A percentile compares a stretch with the other conserved stretches of the same genome.
Conservation (phyloP, 2,329 filamentous ascomycete genomes). For the Claviceps purpurea region DNA sequence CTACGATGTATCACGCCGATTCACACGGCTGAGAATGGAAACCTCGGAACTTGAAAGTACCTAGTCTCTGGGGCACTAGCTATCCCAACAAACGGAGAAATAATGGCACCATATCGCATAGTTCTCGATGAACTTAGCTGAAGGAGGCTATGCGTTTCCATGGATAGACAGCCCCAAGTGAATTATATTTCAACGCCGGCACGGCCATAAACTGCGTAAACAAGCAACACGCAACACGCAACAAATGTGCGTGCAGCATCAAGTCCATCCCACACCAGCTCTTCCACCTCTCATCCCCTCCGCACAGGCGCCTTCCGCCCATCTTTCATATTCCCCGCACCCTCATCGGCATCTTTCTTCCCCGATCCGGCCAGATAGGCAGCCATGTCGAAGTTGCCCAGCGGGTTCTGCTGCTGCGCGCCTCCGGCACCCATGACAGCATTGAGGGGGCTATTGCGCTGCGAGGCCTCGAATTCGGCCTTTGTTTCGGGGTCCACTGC, state of each 20-base stretch:
- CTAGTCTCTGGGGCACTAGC: too few relatives aligned
- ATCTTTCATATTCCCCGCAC: constrained; percentile 11
- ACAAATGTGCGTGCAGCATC: neutral
- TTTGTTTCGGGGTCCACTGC: constrained; percentile 93
- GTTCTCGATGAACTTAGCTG: too few relatives aligned
- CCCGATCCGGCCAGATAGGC: constrained; percentile 46
- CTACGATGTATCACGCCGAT: too few relatives aligned
- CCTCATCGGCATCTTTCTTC: constrained; percentile 23
- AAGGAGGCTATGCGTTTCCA: too few relatives aligned
- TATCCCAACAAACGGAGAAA: too few relatives aligned
- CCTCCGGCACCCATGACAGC: constrained; percentile 33
- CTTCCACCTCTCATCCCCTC: constrained; percentile 12
- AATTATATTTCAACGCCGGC: too few relatives aligned
- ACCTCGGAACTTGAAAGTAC: too few relatives aligned
- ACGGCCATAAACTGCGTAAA: too few relatives aligned
- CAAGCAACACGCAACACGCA: too few relatives aligned
- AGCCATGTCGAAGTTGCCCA: constrained; percentile 48
- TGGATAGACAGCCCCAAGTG: too few relatives aligned
- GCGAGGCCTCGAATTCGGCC: constrained; percentile 83
- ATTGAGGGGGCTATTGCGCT: constrained; percentile 59
- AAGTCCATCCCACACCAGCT: neutral
- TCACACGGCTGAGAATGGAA: too few relatives aligned
- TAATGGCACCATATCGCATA: too few relatives aligned
- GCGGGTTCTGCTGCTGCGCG: constrained; percentile 24
- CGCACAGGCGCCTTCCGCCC: constrained; percentile 29